A percentile compares a stretch with the other conserved stretches of the same genome.
Conservation (phyloP, 2,329 filamentous ascomycete species). For the Calonectria honghensis region DNA sequence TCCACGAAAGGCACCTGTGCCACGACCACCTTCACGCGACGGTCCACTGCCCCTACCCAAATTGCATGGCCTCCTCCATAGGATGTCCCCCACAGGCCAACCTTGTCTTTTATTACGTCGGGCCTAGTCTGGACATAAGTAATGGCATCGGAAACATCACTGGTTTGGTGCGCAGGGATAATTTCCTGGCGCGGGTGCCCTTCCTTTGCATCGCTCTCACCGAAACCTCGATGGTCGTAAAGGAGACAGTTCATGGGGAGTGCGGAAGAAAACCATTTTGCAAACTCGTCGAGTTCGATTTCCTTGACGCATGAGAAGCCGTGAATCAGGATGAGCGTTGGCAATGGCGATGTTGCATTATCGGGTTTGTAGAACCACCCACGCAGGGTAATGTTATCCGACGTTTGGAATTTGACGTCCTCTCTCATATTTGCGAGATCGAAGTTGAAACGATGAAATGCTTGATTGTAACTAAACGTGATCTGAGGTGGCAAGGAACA, state of each 20-base stretch:
- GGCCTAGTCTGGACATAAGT: background rate
- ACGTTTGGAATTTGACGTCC: background rate
- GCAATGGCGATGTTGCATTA: background rate
- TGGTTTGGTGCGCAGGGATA: slow-evolving; percentile 10
- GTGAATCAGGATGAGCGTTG: background rate
- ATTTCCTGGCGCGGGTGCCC: slow-evolving; percentile 6
- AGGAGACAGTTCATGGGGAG: background rate
- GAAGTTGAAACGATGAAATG: background rate
- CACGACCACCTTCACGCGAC: slow-evolving; percentile 1
- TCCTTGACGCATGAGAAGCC: background rate
- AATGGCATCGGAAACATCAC: slow-evolving; percentile 7
- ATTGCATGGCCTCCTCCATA: slow-evolving; percentile 6
- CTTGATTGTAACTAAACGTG: background rate
- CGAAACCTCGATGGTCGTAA: slow-evolving; percentile 9
- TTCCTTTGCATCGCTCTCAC: background rate
- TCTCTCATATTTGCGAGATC: background rate
- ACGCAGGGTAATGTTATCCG: background rate
- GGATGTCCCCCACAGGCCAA: background rate
- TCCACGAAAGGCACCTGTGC: slow-evolving; percentile 10
- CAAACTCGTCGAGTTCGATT: background rate
- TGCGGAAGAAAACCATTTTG: background rate
- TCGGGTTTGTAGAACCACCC: slow-evolving; percentile 21
- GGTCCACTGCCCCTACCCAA: slow-evolving; percentile 12
- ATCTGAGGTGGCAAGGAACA: background rate
- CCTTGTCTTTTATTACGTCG: background rate